Percentiles rank a stretch among this genome's conserved stretches.
Evolutionary conservation across 2,329 filamentous ascomycete species (phyloP).

Genomic region (Microsporum canis): DNA sequence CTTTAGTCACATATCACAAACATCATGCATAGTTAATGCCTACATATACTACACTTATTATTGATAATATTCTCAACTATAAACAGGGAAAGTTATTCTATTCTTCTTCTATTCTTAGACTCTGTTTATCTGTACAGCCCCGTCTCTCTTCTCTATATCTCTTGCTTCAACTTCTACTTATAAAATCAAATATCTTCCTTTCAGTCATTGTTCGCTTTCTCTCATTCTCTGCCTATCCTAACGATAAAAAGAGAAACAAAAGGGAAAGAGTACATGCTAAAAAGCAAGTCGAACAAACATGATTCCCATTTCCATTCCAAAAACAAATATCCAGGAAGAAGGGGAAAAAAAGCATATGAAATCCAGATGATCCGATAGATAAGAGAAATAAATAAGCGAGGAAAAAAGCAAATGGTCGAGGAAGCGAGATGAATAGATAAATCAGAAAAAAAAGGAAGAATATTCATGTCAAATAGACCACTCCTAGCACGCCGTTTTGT

Average conservation of each 20-base stretch:
- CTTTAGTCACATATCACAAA: too few species aligned
- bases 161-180: neutral
- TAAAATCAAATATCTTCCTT: neutral
- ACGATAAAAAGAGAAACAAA: neutral
- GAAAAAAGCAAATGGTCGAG: neutral
- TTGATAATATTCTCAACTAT: too few species aligned
- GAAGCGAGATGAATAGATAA: neutral
- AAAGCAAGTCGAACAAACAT: neutral
- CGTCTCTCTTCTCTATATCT: too few species aligned
- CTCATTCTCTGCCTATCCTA: conserved; percentile 1
- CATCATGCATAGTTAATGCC: too few species aligned
- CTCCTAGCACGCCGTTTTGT: conserved; percentile 1
- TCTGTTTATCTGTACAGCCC: too few species aligned
- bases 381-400: neutral
- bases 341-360: neutral
- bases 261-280: neutral
- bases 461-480: neutral
- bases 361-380: neutral
- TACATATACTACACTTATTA: too few species aligned
- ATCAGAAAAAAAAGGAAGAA: neutral
- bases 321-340: neutral
- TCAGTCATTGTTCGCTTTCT: neutral
- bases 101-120: too few species aligned
- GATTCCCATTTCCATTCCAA: neutral
- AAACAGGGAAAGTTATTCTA: too few species aligned